phyloP scores from a whole-genome alignment of 768 basidiomycete genomes.

The Lentinula detonsa region DNA sequence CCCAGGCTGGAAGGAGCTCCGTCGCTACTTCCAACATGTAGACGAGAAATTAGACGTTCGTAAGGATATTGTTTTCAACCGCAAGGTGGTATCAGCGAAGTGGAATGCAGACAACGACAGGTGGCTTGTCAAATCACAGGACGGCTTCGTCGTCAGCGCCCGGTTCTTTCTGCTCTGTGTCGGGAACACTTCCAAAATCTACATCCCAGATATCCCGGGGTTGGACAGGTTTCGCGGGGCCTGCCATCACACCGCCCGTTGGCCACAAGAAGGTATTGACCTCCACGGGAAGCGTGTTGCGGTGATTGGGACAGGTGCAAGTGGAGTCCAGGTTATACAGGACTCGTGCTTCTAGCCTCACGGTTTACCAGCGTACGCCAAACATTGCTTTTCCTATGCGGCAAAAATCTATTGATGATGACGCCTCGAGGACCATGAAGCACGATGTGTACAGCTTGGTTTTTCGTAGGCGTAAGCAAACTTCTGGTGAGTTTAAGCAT shows the following conservation, averaged over 20 bases:
- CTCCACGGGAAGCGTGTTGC: slow-evolving; percentile 18
- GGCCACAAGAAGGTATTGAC: slow-evolving; percentile 18
- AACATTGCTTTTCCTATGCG: slow-evolving; percentile 18
- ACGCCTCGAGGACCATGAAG: slow-evolving; percentile 10
- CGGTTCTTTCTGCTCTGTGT: slow-evolving; percentile 18
- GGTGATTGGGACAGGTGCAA: slow-evolving; percentile 20
- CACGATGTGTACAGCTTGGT: slow-evolving; percentile 13
- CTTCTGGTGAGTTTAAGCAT: slow-evolving; percentile 2
- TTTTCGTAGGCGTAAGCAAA: slow-evolving; percentile 11
- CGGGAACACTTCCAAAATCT: slow-evolving; percentile 16
- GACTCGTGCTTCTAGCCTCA: slow-evolving; percentile 14
- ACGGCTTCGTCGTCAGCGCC: slow-evolving; percentile 11
- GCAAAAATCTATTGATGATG: slow-evolving; percentile 9
- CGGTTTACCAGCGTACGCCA: slow-evolving; percentile 22
- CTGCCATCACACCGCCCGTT: slow-evolving; percentile 15
- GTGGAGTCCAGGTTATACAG: slow-evolving; percentile 18
- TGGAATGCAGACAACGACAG: slow-evolving; percentile 13
- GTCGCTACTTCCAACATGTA: slow-evolving; percentile 17
- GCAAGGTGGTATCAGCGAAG: slow-evolving; percentile 14
- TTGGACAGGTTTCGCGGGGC: slow-evolving; percentile 17
- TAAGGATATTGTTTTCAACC: slow-evolving; percentile 17
- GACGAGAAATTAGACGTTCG: slow-evolving; percentile 20
- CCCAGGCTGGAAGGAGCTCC: slow-evolving; percentile 10
- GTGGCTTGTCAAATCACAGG: slow-evolving; percentile 16
- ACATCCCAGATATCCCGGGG: slow-evolving; percentile 14